Conservation (phyloP, 2,329 filamentous ascomycete genomes). For the Calonectria pauciramosa region DNA sequence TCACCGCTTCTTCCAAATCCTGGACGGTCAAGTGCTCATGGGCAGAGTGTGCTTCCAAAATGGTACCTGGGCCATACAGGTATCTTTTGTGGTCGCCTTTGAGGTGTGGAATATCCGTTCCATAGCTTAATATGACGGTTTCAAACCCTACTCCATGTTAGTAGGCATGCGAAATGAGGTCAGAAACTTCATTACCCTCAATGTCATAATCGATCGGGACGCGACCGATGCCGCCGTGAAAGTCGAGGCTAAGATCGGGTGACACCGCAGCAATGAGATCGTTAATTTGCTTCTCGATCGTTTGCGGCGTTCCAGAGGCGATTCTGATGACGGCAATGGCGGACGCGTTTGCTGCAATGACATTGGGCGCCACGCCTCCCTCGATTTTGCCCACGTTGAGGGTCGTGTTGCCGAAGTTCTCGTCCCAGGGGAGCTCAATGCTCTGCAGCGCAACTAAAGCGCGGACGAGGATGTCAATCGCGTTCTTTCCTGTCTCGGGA, state of each 20-base stretch:
- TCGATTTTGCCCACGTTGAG: conserved; percentile 82
- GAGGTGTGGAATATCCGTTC: conserved; percentile 87
- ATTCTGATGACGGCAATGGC: conserved; percentile 12
- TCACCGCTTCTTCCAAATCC: conserved; percentile 81
- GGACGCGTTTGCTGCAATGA: conserved; percentile 73
- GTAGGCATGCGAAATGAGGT: background rate
- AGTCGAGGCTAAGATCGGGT: conserved; percentile 21
- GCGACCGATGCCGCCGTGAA: conserved; percentile 22
- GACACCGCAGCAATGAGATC: background rate
- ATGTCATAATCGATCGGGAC: conserved; percentile 29
- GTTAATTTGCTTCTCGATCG: background rate
- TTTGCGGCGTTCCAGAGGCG: conserved; percentile 23
- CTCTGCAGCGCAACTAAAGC: conserved; percentile 73
- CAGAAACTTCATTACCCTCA: background rate
- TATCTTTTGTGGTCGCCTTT: conserved; percentile 73
- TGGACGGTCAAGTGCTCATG: conserved; percentile 80
- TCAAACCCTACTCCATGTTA: conserved; percentile 70
- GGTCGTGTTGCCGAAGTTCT: conserved; percentile 84
- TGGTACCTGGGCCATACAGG: conserved; percentile 74
- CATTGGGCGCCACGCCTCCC: conserved; percentile 86
- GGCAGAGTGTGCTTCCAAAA: conserved; percentile 85
- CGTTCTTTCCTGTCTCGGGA: conserved; percentile 83
- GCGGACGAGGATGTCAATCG: conserved; percentile 80
- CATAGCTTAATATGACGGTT: conserved; percentile 84
- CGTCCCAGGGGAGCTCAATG: conserved; percentile 77